Evolutionary conservation across 2,329 filamentous ascomycete genomes (phyloP).

Genomic region (Chrysoporthe austroafricana): DNA sequence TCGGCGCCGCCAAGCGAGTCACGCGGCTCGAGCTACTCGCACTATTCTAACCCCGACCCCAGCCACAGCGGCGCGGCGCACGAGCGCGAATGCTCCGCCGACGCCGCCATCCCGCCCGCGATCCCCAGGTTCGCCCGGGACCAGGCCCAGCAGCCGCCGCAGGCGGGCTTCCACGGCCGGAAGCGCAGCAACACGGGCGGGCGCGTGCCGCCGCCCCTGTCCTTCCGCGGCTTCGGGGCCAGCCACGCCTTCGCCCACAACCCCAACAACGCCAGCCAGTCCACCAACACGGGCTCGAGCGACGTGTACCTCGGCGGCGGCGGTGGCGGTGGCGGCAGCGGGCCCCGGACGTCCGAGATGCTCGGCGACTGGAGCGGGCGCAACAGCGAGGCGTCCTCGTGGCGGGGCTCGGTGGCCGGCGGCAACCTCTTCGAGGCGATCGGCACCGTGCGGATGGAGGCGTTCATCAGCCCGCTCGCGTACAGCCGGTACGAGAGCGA

Average conservation of each 20-base stretch:
- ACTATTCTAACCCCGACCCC: conserved; percentile 35
- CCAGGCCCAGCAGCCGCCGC: conserved; percentile 40
- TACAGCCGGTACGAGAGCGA: conserved; percentile 46
- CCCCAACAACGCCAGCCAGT: conserved; percentile 55
- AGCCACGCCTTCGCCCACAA: conserved; percentile 49
- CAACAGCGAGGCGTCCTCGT: conserved; percentile 58
- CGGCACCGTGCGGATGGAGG: conserved; percentile 94
- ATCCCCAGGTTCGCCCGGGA: conserved; percentile 72
- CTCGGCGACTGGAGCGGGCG: conserved; percentile 43
- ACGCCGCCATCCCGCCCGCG: conserved; percentile 71
- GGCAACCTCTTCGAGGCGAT: conserved; percentile 81
- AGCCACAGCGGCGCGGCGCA: conserved; percentile 60
- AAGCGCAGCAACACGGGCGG: conserved; percentile 91
- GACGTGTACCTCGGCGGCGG: conserved; percentile 43
- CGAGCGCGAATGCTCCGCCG: conserved; percentile 55
- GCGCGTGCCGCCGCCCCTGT: conserved; percentile 68
- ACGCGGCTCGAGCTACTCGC: conserved; percentile 31
- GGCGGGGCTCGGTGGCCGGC: conserved; percentile 32
- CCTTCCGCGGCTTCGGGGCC: conserved; percentile 79
- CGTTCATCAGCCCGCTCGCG: conserved; percentile 76
- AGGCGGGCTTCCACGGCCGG: conserved; percentile 64
- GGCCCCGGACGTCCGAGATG: conserved; percentile 17
- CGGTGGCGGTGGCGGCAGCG: conserved; percentile 26
- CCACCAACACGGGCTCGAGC: conserved; percentile 38
- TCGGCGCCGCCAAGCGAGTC: conserved; percentile 11